phyloP scores from a whole-genome alignment of 1,139 yeast species.

The Blastobotrys raffinosifermentans region DNA sequence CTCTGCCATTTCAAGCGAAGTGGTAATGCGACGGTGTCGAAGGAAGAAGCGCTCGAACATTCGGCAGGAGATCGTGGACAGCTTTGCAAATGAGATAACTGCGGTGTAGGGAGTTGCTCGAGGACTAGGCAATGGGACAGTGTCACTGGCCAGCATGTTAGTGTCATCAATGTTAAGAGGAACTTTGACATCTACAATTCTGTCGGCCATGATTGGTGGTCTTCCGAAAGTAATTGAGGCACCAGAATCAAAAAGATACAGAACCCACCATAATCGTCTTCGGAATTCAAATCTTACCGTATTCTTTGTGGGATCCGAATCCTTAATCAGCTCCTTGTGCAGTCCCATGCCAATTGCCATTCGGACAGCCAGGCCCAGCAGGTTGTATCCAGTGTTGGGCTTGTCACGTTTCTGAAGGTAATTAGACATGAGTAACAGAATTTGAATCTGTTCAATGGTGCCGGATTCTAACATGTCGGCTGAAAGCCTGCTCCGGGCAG shows the following conservation, averaged over 20 bases:
- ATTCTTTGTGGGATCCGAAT: not conserved
- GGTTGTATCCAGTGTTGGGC: slow-evolving; percentile 57
- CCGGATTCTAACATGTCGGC: slow-evolving; percentile 38
- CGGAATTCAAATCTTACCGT: slow-evolving; percentile 12
- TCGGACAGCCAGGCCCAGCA: slow-evolving; percentile 51
- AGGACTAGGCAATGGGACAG: slow-evolving; percentile 8
- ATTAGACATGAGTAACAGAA: slow-evolving; percentile 45
- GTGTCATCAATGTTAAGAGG: slow-evolving; percentile 13
- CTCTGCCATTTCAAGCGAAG: slow-evolving; percentile 10
- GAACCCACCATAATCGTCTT: slow-evolving; percentile 16
- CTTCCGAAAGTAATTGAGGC: slow-evolving; percentile 13
- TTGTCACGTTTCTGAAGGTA: slow-evolving; percentile 52
- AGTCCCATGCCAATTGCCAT: slow-evolving; percentile 59
- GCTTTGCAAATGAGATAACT: slow-evolving; percentile 11
- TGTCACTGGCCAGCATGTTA: slow-evolving; percentile 7
- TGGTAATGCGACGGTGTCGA: slow-evolving; percentile 3
- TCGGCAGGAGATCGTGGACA: slow-evolving; percentile 11
- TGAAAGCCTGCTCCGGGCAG: slow-evolving; percentile 13
- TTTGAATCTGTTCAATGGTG: slow-evolving; percentile 43
- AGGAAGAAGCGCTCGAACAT: slow-evolving; percentile 12
- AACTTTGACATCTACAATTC: slow-evolving; percentile 9
- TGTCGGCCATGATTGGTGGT: slow-evolving; percentile 11
- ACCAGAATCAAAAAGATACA: slow-evolving; percentile 12
- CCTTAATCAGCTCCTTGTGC: slow-evolving; percentile 40
- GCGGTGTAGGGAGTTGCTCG: slow-evolving; percentile 13